Base-by-base conservation (phyloP, 208 protist species). In the Spongospora subterranea region DNA sequence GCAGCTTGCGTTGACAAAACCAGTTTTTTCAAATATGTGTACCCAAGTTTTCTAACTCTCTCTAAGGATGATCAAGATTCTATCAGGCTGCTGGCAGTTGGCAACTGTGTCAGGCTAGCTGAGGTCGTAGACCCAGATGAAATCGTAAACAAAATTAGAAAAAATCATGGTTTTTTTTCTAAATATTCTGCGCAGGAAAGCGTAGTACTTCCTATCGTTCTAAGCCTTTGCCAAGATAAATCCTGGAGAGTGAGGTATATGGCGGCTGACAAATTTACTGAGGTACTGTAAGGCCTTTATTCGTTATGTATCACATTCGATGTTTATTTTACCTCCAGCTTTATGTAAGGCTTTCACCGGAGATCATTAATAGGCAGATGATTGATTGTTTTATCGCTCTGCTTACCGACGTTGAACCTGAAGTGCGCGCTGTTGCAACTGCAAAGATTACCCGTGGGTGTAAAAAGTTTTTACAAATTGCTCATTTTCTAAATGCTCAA, bases 201-300 rank as follows among this genome's bases (percentile, higher is more conserved):
- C 17, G 6, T 82, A 17, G 24, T 91, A 35, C 50, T 91, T 45
- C 89, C 89, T 17, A 88, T 35, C 32, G 24, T 91, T 32, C 66
- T 82, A 35, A 45, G 50, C 40, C 11, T 64, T 11, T 91, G 35
- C 40, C 40, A 91, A 40, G 89, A 91, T 40, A 89, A 91, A 32
- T 82, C 54, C n/a, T 91, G 89, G 89, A 24, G 89, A n/a, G 89
- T 91, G 0, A 45, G 89, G 60, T 91, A 91, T 64, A 91, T 91
- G 89, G 89, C 66, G 11, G 89, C 89, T 11, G 89, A 91, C 32
- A 91, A 91, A 41, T 45, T 91, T 90, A 29, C 20, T 64, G 71
- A 82, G 6, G 71, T 82, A 82, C 17, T 40, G 6, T 35, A 6
- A 32, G 17, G n/a, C 71, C 35, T 39, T 82, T 35, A 13, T 35